These are phyloP conservation scores for Arxiozyma heterogenica DNA, from an alignment of 1,139 yeast species.

Conservation along the genomic window DNA sequence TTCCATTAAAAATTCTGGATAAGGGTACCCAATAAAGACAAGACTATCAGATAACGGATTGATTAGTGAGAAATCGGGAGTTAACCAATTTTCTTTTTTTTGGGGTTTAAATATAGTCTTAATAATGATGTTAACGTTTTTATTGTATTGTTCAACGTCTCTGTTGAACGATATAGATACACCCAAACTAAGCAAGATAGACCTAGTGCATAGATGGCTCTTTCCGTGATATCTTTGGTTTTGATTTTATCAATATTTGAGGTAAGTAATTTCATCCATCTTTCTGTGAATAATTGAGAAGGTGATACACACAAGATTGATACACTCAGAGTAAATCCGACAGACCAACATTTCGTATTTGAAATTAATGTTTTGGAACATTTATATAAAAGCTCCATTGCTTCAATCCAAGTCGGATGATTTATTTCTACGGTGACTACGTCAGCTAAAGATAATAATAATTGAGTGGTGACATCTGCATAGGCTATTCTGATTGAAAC, in stretches of 20 bases:
- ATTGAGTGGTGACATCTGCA: constrained; percentile 69
- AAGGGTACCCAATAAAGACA: constrained; percentile 69
- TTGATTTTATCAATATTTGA: constrained; percentile 34
- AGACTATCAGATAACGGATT: constrained; percentile 62
- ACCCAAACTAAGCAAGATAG: constrained; percentile 80
- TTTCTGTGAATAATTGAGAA: constrained; percentile 59
- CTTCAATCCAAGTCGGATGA: constrained; percentile 90
- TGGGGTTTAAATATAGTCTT: constrained; percentile 44
- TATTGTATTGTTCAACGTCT: constrained; percentile 77
- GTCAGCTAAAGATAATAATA: constrained; percentile 76
- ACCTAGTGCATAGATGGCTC: constrained; percentile 54
- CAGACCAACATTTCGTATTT: constrained; percentile 59
- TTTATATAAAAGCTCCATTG: constrained; percentile 55
- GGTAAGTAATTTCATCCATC: constrained; percentile 69
- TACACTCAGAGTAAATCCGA: constrained; percentile 60
- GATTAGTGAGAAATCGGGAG: constrained; percentile 51
- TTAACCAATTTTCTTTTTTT: constrained; percentile 64
- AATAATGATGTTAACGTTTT: constrained; percentile 55
- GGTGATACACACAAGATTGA: constrained; percentile 77
- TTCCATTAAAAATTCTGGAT: constrained; percentile 71
- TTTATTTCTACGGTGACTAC: constrained; percentile 87
- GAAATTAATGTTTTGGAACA: constrained; percentile 38
- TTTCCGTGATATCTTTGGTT: constrained; percentile 46
- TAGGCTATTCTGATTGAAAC: constrained; percentile 64
- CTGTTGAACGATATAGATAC: constrained; percentile 75